Conservation (phyloP, 2,329 filamentous ascomycete species). For the Lachnellula cervina region DNA sequence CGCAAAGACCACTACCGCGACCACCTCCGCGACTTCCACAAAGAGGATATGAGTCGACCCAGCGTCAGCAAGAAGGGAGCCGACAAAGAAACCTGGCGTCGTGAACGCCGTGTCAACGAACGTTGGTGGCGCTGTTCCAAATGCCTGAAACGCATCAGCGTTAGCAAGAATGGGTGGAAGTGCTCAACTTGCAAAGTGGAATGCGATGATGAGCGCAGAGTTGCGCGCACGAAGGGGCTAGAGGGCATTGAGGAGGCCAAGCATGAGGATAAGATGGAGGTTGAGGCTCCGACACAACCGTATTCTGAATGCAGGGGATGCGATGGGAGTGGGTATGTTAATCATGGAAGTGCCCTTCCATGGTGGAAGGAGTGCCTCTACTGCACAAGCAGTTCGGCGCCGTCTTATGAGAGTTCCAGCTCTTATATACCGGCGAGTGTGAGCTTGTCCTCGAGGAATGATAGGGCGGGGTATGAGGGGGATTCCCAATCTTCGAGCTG, state of each 20-base stretch:
- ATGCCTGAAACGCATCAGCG: slow-evolving; percentile 21
- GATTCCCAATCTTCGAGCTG: no score
- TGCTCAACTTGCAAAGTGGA: slow-evolving; percentile 20
- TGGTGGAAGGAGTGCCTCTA: neutral
- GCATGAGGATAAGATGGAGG: neutral
- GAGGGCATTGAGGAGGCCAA: neutral
- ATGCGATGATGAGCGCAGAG: slow-evolving; percentile 20
- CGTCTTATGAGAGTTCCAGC: neutral
- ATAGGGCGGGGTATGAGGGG: no score
- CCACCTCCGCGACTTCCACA: slow-evolving; percentile 44
- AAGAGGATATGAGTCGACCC: slow-evolving; percentile 32
- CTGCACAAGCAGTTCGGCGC: neutral
- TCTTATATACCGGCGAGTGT: neutral
- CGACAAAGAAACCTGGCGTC: slow-evolving; percentile 16
- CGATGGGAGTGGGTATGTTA: neutral
- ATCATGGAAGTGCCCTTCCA: neutral
- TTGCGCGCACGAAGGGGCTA: slow-evolving; percentile 3
- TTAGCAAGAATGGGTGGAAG: slow-evolving; percentile 16
- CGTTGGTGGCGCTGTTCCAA: slow-evolving; percentile 27
- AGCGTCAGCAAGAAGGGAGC: slow-evolving; percentile 15
- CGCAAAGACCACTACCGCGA: slow-evolving; percentile 45
- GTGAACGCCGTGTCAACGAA: slow-evolving; percentile 15
- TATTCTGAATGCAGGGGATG: neutral
- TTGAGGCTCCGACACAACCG: neutral
- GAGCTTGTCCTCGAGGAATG: neutral